Base-by-base conservation (phyloP, 805 yeast species). In the Saccharomyces jurei region DNA sequence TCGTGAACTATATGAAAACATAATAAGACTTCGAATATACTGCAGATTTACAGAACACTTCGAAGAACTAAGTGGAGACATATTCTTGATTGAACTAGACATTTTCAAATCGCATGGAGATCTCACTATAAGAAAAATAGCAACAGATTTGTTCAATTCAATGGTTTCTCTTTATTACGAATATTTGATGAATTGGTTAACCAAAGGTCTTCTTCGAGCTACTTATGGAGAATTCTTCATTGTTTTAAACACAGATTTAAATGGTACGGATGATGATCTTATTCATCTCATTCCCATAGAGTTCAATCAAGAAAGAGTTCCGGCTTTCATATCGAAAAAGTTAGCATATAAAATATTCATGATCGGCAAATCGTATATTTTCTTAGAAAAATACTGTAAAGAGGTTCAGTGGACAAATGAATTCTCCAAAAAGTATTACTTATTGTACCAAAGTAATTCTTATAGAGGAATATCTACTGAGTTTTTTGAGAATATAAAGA, bases 281-380 rank as follows among this genome's bases (percentile, higher is more conserved):
- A 48, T 58, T 65, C 47, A 47, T 1, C 29, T 31, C 9, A 54
- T 59, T 21, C 59, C 63, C 3, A 50, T 56, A 22, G 51, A 28
- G 17, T 60, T 58, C 41, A 58, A 52, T 21, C 31, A 53, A 53
- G 57, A 54, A 13, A 70, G 66, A 50, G 62, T 78, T 9, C 81
- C 82, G 1, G 55, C 59, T 14, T 75, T 73, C 53, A 68, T 80
- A 48, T 59, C 76, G 2, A 59, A 59, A 5, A 65, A 68, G 13
- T 62, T 75, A 2, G 77, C 82, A 3, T 62, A 69, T 26, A 74
- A 77, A 54, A 76, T 84, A 5, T 81, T 74, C 59, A 82, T 84
- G 51, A 81, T 86, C 21, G 99, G 99, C 0, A 83, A 85, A 57
- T 79, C 87, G 6, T 71, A 84, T 5, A 75, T 81, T 9, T 91